A percentile compares a stretch with the other conserved stretches of the same genome.
phyloP scores from a whole-genome alignment of 1,284 basidiomycete genomes.

The Phlebopus sp. region DNA sequence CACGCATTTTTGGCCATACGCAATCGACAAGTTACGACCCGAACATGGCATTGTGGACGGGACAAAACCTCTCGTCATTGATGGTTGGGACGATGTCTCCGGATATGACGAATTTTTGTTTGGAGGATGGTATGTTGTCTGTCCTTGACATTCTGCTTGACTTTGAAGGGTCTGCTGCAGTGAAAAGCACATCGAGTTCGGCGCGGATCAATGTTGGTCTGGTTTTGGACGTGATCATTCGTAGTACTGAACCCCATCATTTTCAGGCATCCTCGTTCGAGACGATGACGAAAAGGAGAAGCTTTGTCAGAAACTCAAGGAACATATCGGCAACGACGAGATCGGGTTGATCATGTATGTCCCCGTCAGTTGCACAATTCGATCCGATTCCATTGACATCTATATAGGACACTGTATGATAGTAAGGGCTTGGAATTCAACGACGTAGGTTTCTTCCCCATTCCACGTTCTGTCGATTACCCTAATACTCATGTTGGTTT shows the following conservation, averaged over 20 bases:
- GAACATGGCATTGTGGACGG: conserved; percentile 62
- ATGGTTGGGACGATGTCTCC: conserved; percentile 44
- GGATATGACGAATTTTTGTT: conserved; percentile 60
- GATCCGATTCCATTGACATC: not conserved
- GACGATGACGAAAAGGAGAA: conserved; percentile 49
- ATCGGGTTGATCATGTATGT: conserved; percentile 64
- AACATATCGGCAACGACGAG: conserved; percentile 20
- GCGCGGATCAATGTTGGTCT: conserved; percentile 62
- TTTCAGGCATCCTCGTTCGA: conserved; percentile 65
- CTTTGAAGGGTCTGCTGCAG: conserved; percentile 27
- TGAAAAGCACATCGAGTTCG: conserved; percentile 57
- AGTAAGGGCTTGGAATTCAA: conserved; percentile 76
- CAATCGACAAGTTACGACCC: conserved; percentile 57
- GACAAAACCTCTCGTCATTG: conserved; percentile 57
- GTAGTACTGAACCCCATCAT: not conserved
- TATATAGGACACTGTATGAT: conserved; percentile 63
- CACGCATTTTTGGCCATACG: conserved; percentile 58
- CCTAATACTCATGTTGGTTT: conserved; percentile 7
- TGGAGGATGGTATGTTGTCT: conserved; percentile 40
- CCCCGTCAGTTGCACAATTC: not conserved
- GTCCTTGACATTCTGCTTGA: not conserved
- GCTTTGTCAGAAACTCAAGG: conserved; percentile 52
- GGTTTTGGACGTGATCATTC: not conserved
- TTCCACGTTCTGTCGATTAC: not conserved
- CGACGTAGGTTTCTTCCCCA: conserved; percentile 42